Base-by-base conservation (phyloP, 176 grass and related monocot species). In the Triticum aestivum region DNA sequence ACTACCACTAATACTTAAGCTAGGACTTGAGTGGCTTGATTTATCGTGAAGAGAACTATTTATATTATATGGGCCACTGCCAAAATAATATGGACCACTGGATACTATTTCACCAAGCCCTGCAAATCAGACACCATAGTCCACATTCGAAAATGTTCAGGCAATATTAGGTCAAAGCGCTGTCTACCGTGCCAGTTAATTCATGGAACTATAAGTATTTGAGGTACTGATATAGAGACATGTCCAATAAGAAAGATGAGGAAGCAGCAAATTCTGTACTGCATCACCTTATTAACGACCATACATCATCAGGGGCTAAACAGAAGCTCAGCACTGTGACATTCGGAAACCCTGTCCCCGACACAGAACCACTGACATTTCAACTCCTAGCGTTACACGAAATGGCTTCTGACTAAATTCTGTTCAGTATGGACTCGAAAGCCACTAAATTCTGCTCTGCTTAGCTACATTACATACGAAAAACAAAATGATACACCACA, bases 41-140 rank as follows among this genome's bases (percentile, higher is more conserved):
- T 41, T 56, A 39, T 32, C 41, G 32, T 20, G 56, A 78, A 39
- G 9, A 20, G 32, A 73, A 76, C 15, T 71, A 64, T 64, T 63
- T 84, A 79, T 82, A 67, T 27, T 65, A 73, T 20, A 87, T 83
- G 67, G 81, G 64, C 10, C 54, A 75, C 49, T 52, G 49, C 49
- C 49, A 52, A 52, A 52, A 52, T 17, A 52, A 17, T 52, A 87
- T 83, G 66, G 75, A 27, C 10, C 54, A 75, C 20, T 42, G 41
- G 63, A 74, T 13, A 47, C 11, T 74, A 79, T 58, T 84, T 80
- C 33, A 80, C 70, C 20, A 26, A 81, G 51, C 9, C 39, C 10
- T 34, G 20, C 65, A 79, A 81, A 34, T 85, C n/a, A 44, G 59
- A 64, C 23, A 76, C 73, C 87, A 70, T 29, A 62, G 32, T 82